A percentile compares a stretch with the other conserved stretches of the same genome.
phyloP scores from a whole-genome alignment of 2,329 filamentous ascomycete genomes.

The Beauveria medogensis region DNA sequence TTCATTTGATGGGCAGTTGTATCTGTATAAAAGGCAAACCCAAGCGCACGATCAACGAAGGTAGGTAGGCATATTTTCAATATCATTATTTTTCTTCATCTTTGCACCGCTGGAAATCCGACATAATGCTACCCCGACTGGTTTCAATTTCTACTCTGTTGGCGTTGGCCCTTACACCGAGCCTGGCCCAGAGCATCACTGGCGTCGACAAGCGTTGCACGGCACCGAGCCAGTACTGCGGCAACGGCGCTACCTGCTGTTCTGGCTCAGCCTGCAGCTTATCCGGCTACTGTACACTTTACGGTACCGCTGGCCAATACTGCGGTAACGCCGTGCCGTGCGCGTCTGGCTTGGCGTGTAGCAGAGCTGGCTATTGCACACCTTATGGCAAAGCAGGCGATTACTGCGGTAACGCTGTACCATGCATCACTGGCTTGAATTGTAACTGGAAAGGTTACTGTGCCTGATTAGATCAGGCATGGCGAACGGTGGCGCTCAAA shows the following conservation, averaged over 20 bases:
- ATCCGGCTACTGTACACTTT: slow-evolving; percentile 17
- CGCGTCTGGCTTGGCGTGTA: neutral
- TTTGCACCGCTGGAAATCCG: no score
- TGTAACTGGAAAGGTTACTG: neutral
- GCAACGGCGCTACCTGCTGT: neutral
- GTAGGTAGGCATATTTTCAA: neutral
- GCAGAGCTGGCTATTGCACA: neutral
- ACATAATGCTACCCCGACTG: neutral
- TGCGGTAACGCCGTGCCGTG: slow-evolving; percentile 22
- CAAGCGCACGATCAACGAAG: neutral
- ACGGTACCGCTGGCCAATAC: slow-evolving; percentile 42
- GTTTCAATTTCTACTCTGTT: neutral
- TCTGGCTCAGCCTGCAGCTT: neutral
- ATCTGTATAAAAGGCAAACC: neutral
- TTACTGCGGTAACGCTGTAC: neutral
- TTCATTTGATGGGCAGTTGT: neutral
- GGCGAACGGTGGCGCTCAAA: neutral
- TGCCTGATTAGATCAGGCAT: neutral
- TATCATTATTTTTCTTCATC: no score
- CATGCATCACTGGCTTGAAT: neutral
- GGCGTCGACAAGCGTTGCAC: neutral
- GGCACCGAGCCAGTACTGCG: neutral
- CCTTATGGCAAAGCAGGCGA: neutral
- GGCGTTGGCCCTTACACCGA: neutral
- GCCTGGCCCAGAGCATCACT: neutral